phyloP scores from a whole-genome alignment of 2,329 filamentous ascomycete species.

The Exophiala sideris region DNA sequence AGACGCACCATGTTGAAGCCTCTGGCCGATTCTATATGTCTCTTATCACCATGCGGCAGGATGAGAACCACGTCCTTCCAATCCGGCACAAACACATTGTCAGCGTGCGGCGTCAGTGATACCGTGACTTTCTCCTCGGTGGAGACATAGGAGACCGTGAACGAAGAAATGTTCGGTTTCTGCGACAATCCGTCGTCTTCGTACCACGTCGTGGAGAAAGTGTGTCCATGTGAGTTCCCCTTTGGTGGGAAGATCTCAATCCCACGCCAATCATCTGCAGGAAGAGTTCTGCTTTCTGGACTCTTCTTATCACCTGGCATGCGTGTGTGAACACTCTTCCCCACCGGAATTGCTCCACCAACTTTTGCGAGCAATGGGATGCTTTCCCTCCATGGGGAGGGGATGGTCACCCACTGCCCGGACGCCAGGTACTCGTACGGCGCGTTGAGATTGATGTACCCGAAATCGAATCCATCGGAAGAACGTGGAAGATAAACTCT shows the following conservation, averaged over 20 bases:
- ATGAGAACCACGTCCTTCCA: conserved; percentile 53
- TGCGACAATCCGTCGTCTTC: conserved; percentile 58
- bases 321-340: conserved; percentile 50
- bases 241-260: conserved; percentile 57
- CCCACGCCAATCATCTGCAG: conserved; percentile 54
- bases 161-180: conserved; percentile 40
- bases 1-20: conserved; percentile 30
- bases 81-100: conserved; percentile 44
- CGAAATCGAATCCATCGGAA: conserved; percentile 44
- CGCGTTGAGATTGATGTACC: conserved; percentile 61
- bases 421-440: conserved; percentile 57
- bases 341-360: conserved; percentile 54
- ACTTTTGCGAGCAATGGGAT: conserved; percentile 56
- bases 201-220: conserved; percentile 48
- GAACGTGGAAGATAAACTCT: conserved; percentile 51
- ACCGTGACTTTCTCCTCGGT: conserved; percentile 46
- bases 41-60: conserved; percentile 49
- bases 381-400: conserved; percentile 50
- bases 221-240: conserved; percentile 38
- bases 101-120: conserved; percentile 38
- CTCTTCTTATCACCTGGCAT: conserved; percentile 47
- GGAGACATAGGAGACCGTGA: conserved; percentile 44
- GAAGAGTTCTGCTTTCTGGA: conserved; percentile 43
- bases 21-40: conserved; percentile 37
- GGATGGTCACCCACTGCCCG: conserved; percentile 53